Evolutionary conservation across 805 yeast species (phyloP), one percentile per base, ranked within the genome.

Genomic region (Yamadazyma scolyti): DNA sequence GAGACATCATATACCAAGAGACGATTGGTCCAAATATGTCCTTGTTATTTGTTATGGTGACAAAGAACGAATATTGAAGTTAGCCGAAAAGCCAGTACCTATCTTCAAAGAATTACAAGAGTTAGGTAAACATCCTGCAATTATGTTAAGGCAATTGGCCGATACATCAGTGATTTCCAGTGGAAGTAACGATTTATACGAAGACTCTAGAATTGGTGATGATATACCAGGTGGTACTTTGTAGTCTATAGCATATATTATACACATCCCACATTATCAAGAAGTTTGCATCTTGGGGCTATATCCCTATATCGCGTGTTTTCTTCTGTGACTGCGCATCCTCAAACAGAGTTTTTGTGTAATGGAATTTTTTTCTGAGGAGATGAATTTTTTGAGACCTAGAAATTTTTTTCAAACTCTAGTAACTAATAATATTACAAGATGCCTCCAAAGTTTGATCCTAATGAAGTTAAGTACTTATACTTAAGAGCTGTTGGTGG

Each of bases 401-500:
- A 10, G 21, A 19, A 19, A n/a, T n/a, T n/a, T n/a, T n/a, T n/a
- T 19, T 19, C 8, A 19, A 19, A n/a, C n/a, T n/a, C n/a, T n/a
- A n/a, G n/a, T n/a, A n/a, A n/a, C n/a, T n/a, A n/a, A n/a, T n/a
- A 29, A 32, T 36, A 46, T 39, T 39, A 34, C 48, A 61, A 51
- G 43, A 85, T 87, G 96, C 95, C 96, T 76, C 96, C 96, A 77
- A 87, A 93, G 80, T 80, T 89, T 76, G 98, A 93, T 73, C 98
- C 98, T 66, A 75, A 55, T 78, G 98, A 93, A 85, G 96, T 93
- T 69, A 89, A 89, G 75, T 86, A 75, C 85, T 77, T 93, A 75
- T 90, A 90, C 86, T 77, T 93, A 74, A 87, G 98, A 84, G 97
- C 98, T 74, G 94, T 88, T 58, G 98, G 98, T 85, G 98, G 98